These are phyloP conservation scores for Globisporangium megalacanthum DNA, from an alignment of 352 stramenopile genomes.

Conservation along the genomic window DNA sequence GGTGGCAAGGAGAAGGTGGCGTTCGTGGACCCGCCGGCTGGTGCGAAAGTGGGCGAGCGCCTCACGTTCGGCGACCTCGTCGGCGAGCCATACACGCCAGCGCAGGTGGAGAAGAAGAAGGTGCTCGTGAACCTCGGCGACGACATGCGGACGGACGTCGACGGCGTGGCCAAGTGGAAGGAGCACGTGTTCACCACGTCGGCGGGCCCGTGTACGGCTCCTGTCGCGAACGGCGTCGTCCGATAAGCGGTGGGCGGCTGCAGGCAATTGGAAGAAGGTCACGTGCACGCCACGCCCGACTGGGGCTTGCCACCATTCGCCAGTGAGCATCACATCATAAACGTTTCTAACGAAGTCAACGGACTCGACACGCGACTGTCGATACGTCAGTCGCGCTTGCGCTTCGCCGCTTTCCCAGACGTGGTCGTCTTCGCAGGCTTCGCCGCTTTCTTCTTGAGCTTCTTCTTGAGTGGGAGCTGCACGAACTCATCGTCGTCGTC, in stretches of 20 bases:
- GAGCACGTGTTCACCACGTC: conserved; percentile 73
- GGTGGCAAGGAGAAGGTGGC: conserved; percentile 78
- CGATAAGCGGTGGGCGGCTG: conserved; percentile 34
- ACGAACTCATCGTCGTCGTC: conserved; percentile 23
- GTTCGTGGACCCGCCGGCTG: conserved; percentile 79
- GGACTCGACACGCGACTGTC: too few species aligned
- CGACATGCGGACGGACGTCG: conserved; percentile 77
- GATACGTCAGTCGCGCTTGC: conserved; percentile 24
- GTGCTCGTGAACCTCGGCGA: conserved; percentile 70
- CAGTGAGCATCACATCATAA: too few species aligned
- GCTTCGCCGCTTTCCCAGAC: conserved; percentile 14
- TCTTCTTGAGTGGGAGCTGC: conserved; percentile 45
- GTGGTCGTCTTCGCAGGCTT: conserved; percentile 9
- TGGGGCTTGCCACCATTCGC: too few species aligned
- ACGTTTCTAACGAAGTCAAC: too few species aligned
- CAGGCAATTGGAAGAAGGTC: background rate
- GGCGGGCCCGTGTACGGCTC: conserved; percentile 64
- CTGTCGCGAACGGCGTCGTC: conserved; percentile 71
- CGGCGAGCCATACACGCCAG: conserved; percentile 71
- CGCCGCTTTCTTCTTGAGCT: conserved; percentile 23
- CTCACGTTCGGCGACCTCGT: conserved; percentile 61
- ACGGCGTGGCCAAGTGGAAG: conserved; percentile 81
- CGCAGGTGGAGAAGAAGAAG: conserved; percentile 89
- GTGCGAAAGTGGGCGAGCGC: conserved; percentile 68
- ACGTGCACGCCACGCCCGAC: background rate